Base-by-base conservation (phyloP, 805 yeast species). In the Nematodospora valgi region DNA sequence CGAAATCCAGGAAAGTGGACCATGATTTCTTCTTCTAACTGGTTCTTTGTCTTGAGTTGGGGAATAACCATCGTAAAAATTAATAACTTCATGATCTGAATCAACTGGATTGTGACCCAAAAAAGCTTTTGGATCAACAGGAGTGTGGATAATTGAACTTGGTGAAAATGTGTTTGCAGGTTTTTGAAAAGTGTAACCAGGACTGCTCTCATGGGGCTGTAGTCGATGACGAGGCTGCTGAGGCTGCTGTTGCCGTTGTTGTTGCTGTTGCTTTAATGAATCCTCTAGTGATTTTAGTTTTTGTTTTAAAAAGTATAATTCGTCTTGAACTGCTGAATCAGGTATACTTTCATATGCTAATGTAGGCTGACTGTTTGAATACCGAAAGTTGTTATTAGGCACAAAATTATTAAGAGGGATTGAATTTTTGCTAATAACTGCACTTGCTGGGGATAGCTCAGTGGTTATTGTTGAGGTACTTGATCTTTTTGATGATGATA, bases 1-100 rank as follows among this genome's bases (percentile, higher is more conserved):
- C 5, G 63, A 44, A 4, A 54, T 42, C 56, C 62, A 58, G 6
- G 60, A 47, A 24, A 60, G 52, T 0, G 66, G 65, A 2, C 66
- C 66, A 30, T 43, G 52, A 31, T 53, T 51, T 19, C 46, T 41
- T 39, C 64, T 41, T 13, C 59, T 45, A 8, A 49, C 26, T 2
- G 53, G 49, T 4, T 55, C 61, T 25, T 45, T 47, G 23, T 47
- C 46, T 13, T 49, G 43, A 1, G 58, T 32, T 2, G 64, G 38
- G n/a, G 55, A 43, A 34, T 58, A 49, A 2, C 52, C 52, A 8
- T 44, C 40, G 32, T 35, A 45, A 30, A 51, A 49, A 28, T 44
- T 48, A 8, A 49, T 47, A 3, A 38, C 36, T 13, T 49, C 56
- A 24, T 32, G 24, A 2, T 15, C 25, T 13, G 43, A 36, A 12